Percentiles rank a stretch among this genome's conserved stretches.
phyloP scores from a whole-genome alignment of 208 protist species.

The Acanthamoeba divionensis region DNA sequence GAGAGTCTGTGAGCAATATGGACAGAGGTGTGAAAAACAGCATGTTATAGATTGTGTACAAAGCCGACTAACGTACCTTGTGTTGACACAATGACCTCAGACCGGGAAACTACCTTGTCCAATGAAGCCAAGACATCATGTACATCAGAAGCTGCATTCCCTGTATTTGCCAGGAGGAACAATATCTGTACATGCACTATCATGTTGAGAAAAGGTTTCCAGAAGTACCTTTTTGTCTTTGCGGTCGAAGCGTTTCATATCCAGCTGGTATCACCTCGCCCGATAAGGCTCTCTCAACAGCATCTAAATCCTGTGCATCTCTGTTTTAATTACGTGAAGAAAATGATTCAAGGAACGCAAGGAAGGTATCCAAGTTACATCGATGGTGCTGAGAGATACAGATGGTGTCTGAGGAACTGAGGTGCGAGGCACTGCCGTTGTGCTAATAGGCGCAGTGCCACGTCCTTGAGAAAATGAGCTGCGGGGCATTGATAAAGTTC shows the following conservation, averaged over 20 bases:
- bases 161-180: not conserved
- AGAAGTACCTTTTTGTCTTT: not conserved
- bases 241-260: not conserved
- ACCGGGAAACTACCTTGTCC: constrained; percentile 4
- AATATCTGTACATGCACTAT: not conserved
- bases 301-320: constrained; percentile 43
- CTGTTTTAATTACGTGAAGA: too few relatives aligned
- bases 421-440: too few relatives aligned
- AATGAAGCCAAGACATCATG: constrained; percentile 6
- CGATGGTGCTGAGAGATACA: too few relatives aligned
- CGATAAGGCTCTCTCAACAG: not conserved
- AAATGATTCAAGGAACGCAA: too few relatives aligned
- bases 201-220: too few relatives aligned
- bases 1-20: not conserved
- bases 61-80: not conserved
- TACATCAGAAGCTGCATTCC: not conserved
- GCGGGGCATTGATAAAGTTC: too few relatives aligned
- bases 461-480: too few relatives aligned
- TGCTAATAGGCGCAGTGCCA: too few relatives aligned
- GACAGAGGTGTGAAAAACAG: not conserved
- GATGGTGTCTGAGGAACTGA: too few relatives aligned
- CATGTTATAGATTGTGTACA: not conserved
- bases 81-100: not conserved
- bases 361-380: too few relatives aligned
- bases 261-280: not conserved